phyloP scores from a whole-genome alignment of 2,329 filamentous ascomycete genomes.

The Colletotrichum euphorbiae region DNA sequence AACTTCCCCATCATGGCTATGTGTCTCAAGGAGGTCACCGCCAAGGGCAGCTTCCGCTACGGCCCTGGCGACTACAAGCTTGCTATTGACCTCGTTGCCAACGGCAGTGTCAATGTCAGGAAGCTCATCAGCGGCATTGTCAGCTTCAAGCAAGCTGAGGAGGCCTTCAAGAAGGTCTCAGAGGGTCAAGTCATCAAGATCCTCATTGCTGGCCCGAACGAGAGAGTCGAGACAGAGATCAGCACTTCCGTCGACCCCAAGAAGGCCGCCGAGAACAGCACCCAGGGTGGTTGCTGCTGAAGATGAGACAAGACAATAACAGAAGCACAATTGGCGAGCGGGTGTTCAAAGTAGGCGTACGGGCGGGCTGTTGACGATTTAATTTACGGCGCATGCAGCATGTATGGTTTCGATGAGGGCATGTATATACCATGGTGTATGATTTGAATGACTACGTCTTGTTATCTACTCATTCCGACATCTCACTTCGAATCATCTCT shows the following conservation, averaged over 20 bases:
- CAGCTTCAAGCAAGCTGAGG: conserved; percentile 83
- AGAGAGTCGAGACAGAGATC: conserved; percentile 56
- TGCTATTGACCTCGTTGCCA: conserved; percentile 80
- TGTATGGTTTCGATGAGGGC: conserved; percentile 14
- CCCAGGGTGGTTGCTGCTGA: conserved; percentile 38
- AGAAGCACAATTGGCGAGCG: conserved; percentile 11
- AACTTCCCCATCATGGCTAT: conserved; percentile 92
- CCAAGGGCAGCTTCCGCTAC: conserved; percentile 91
- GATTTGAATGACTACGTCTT: conserved; percentile 11
- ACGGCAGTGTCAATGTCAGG: conserved; percentile 83
- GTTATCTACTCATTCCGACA: not conserved
- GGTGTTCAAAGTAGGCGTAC: conserved; percentile 33
- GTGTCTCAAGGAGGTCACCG: conserved; percentile 88
- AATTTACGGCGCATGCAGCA: conserved; percentile 30
- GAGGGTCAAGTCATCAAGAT: conserved; percentile 82
- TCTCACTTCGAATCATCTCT: not conserved
- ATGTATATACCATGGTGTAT: conserved; percentile 25
- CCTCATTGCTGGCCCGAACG: conserved; percentile 74
- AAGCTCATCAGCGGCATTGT: conserved; percentile 83
- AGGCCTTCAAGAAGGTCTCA: conserved; percentile 89
- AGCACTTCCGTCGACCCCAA: conserved; percentile 34
- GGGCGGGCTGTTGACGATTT: conserved; percentile 23
- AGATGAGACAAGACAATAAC: not conserved
- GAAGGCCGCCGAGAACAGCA: conserved; percentile 36
- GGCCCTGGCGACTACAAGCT: conserved; percentile 87